phyloP scores from a whole-genome alignment of 805 yeast genomes.

The Saccharomyces kudriavzevii region DNA sequence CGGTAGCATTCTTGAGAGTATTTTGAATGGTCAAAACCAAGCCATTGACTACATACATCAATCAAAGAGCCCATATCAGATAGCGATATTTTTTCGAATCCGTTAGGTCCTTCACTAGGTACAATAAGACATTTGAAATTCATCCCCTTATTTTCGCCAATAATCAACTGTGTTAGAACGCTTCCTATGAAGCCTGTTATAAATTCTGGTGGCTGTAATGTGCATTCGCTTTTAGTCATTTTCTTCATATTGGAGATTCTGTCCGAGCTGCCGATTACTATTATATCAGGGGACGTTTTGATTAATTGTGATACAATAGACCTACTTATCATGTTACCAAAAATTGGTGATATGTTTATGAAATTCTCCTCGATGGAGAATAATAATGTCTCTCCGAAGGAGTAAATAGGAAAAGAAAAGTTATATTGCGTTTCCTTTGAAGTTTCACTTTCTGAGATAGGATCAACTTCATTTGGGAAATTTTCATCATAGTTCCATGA shows the following conservation, averaged over 20 bases:
- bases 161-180: conserved; percentile 28
- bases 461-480: conserved; percentile 23
- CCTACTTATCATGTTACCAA: conserved; percentile 25
- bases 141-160: conserved; percentile 5
- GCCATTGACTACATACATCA: conserved; percentile 12
- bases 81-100: conserved; percentile 44
- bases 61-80: conserved; percentile 24
- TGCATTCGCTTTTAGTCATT: conserved; percentile 19
- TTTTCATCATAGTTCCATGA: conserved; percentile 23
- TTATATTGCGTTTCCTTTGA: conserved; percentile 6
- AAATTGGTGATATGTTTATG: conserved; percentile 30
- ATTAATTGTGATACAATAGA: conserved; percentile 9
- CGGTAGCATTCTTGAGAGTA: conserved; percentile 24
- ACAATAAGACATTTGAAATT: conserved; percentile 15
- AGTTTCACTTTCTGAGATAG: conserved; percentile 4
- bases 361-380: conserved; percentile 24
- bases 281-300: conserved; percentile 9
- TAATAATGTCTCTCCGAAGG: conserved; percentile 15
- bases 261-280: conserved; percentile 24
- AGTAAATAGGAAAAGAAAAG: conserved; percentile 16
- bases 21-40: conserved; percentile 5
- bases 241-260: conserved; percentile 19
- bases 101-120: conserved; percentile 57
- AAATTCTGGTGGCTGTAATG: conserved; percentile 51
- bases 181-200: conserved; percentile 51